Conservation (phyloP, 805 yeast genomes). For the Candida yuanshanica region DNA sequence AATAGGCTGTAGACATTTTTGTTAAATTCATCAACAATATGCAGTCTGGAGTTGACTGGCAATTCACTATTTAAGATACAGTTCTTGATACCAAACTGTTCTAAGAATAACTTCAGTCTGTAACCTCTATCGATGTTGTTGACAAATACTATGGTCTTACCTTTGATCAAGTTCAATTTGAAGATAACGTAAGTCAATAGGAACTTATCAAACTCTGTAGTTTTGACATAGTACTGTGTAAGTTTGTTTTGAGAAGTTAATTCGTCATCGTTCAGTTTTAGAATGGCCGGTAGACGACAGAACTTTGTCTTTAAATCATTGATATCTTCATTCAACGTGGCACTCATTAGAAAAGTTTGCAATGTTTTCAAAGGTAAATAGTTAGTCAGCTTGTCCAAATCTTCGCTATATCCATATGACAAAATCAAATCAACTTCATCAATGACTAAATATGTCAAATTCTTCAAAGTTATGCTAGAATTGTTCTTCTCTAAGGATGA, state of each 20-base stretch:
- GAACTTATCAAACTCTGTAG: conserved; percentile 88
- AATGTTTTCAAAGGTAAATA: conserved; percentile 65
- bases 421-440: conserved; percentile 93
- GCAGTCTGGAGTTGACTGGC: conserved; percentile 88
- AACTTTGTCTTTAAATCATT: conserved; percentile 67
- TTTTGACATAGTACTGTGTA: conserved; percentile 80
- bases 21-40: conserved; percentile 92
- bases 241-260: conserved; percentile 50
- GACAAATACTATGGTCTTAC: conserved; percentile 86
- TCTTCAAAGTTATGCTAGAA: conserved; percentile 43
- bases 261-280: conserved; percentile 71
- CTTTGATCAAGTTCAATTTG: conserved; percentile 81
- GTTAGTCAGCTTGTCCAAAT: conserved; percentile 58
- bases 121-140: conserved; percentile 95
- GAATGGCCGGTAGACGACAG: conserved; percentile 76
- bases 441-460: conserved; percentile 68
- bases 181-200: conserved; percentile 85
- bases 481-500: conserved; percentile 44
- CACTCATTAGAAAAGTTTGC: conserved; percentile 94
- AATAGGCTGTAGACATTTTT: conserved; percentile 79
- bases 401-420: conserved; percentile 88
- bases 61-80: conserved; percentile 89
- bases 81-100: conserved; percentile 88
- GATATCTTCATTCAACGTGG: conserved; percentile 86
- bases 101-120: conserved; percentile 81